A percentile compares a stretch with the other conserved stretches of the same genome.
These are phyloP conservation scores for Lipomyces japonicus DNA, from an alignment of 805 yeast genomes.

Conservation along the genomic window DNA sequence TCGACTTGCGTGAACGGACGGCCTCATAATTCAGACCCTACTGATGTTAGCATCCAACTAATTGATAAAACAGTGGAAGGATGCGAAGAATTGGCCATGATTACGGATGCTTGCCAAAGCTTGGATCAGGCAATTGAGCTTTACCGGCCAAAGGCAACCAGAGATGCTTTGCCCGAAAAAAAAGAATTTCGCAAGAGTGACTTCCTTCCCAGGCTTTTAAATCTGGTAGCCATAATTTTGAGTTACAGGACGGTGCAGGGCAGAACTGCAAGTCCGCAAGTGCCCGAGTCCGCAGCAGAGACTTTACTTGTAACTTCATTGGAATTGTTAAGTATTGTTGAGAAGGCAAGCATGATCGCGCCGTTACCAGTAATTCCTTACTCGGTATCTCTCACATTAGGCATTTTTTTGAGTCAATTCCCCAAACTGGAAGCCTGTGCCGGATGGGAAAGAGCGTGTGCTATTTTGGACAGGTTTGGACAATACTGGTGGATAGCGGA, in stretches of 20 bases:
- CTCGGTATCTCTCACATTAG: slow-evolving; percentile 36
- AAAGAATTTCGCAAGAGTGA: slow-evolving; percentile 10
- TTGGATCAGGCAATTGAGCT: slow-evolving; percentile 41
- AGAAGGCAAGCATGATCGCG: slow-evolving; percentile 17
- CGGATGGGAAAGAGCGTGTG: slow-evolving; percentile 20
- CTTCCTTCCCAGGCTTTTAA: slow-evolving; percentile 27
- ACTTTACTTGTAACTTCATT: slow-evolving; percentile 16
- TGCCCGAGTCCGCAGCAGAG: slow-evolving; percentile 19
- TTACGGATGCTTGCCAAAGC: slow-evolving; percentile 31
- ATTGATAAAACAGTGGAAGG: slow-evolving; percentile 27
- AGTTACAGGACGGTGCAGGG: slow-evolving; percentile 35
- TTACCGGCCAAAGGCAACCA: slow-evolving; percentile 37
- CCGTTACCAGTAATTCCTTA: slow-evolving; percentile 38
- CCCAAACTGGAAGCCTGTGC: slow-evolving; percentile 28
- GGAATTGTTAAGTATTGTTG: slow-evolving; percentile 16
- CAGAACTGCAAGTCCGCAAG: slow-evolving; percentile 15
- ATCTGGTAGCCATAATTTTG: slow-evolving; percentile 34
- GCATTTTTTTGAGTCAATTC: slow-evolving; percentile 37
- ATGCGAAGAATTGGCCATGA: slow-evolving; percentile 34
- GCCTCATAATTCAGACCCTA: slow-evolving; percentile 39
- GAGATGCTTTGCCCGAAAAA: slow-evolving; percentile 7
- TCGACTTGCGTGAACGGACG: slow-evolving; percentile 41
- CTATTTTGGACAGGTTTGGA: slow-evolving; percentile 17
- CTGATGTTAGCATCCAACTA: slow-evolving; percentile 39
- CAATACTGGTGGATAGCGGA: slow-evolving; percentile 27